Evolutionary conservation across 345 rosid species (phyloP).

Genomic region (Hibiscus tridactylites): DNA sequence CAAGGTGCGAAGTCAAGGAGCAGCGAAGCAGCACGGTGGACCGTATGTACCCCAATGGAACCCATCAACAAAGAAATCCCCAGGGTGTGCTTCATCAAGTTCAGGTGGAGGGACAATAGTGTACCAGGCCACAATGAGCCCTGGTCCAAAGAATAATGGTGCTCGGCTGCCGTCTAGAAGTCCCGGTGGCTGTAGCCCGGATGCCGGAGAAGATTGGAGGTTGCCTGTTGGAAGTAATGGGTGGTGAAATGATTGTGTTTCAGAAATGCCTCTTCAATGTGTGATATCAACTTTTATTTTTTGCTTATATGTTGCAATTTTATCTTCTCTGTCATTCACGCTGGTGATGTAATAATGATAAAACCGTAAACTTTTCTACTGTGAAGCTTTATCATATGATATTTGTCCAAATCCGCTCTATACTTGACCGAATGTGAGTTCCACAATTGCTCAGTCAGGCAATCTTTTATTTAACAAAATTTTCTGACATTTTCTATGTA

Average conservation of each 20-base stretch:
- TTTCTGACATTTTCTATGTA: too few relatives aligned
- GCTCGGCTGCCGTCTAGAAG: slow-evolving; percentile 17
- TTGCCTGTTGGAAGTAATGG: slow-evolving; percentile 27
- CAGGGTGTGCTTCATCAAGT: slow-evolving; percentile 65
- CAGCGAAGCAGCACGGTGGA: slow-evolving; percentile 39
- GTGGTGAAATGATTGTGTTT: slow-evolving; percentile 37
- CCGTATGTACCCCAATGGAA: slow-evolving; percentile 56
- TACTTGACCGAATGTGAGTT: background rate
- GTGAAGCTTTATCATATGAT: background rate
- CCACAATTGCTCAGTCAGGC: too few relatives aligned
- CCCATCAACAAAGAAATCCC: slow-evolving; percentile 52
- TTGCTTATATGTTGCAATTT: background rate
- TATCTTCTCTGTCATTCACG: background rate
- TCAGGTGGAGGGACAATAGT: slow-evolving; percentile 43
- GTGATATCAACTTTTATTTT: background rate
- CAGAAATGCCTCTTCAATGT: background rate
- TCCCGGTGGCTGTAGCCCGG: slow-evolving; percentile 31
- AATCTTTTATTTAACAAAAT: too few relatives aligned
- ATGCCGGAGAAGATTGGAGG: slow-evolving; percentile 46
- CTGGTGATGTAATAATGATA: background rate
- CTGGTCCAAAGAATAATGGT: slow-evolving; percentile 37
- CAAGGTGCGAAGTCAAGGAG: slow-evolving; percentile 48
- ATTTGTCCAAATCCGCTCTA: background rate
- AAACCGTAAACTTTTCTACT: background rate
- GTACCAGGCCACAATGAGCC: slow-evolving; percentile 50